These are phyloP conservation scores for Salvia sclarea DNA, from an alignment of 305 asterid genomes.

Conservation along the genomic window DNA sequence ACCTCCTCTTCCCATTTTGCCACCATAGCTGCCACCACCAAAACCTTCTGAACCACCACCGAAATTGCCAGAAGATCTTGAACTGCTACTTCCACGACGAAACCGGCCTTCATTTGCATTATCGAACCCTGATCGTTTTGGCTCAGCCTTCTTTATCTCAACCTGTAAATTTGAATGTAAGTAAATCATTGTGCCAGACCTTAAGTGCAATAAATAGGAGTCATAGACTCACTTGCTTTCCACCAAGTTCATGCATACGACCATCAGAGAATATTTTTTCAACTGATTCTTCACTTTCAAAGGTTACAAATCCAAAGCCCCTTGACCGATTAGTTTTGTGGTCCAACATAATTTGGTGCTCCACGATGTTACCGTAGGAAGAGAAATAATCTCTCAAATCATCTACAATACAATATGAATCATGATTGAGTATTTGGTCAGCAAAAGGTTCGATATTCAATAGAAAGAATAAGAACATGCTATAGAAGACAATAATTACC, in stretches of 20 bases:
- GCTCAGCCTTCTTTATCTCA: slow-evolving; percentile 93
- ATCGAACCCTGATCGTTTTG: slow-evolving; percentile 71
- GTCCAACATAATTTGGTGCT: slow-evolving; percentile 83
- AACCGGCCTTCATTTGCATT: slow-evolving; percentile 50
- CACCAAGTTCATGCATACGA: slow-evolving; percentile 87
- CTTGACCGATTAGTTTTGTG: slow-evolving; percentile 75
- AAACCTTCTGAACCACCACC: slow-evolving; percentile 56
- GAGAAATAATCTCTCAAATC: slow-evolving; percentile 86
- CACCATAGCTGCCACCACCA: slow-evolving; percentile 69
- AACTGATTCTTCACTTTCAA: slow-evolving; percentile 84
- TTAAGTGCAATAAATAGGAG: neutral
- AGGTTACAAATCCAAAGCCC: slow-evolving; percentile 94
- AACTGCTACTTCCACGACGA: slow-evolving; percentile 60
- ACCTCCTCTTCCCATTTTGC: slow-evolving; percentile 73
- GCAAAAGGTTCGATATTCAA: neutral
- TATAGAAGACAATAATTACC: slow-evolving; percentile 44
- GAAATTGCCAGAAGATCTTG: slow-evolving; percentile 55
- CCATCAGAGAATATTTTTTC: slow-evolving; percentile 83
- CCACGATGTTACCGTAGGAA: slow-evolving; percentile 71
- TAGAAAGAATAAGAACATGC: neutral
- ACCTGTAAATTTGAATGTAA: slow-evolving; percentile 50
- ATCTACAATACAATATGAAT: slow-evolving; percentile 41
- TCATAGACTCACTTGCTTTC: slow-evolving; percentile 73
- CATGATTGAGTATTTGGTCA: slow-evolving; percentile 15
- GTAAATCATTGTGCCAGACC: slow-evolving; percentile 7